Evolutionary conservation across 768 basidiomycete species (phyloP).

Genomic region (Phanerochaete carnosa): DNA sequence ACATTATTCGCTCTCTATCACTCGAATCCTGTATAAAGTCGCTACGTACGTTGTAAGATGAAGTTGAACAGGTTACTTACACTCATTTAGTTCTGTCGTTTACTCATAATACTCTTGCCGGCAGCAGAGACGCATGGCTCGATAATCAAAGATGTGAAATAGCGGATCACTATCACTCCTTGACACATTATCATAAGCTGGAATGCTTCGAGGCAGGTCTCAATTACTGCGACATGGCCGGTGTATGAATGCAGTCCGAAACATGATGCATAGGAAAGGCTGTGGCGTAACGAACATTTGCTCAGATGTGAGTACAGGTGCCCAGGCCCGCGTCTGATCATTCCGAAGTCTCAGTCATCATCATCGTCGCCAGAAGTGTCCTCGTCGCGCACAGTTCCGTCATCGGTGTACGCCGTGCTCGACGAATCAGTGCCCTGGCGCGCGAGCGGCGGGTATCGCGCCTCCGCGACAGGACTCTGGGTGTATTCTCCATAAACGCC

Average conservation of each 20-base stretch:
- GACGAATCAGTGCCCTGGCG: not conserved
- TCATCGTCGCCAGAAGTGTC: not conserved
- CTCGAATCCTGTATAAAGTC: conserved; percentile 2
- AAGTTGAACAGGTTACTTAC: conserved; percentile 7
- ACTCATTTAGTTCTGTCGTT: conserved; percentile 9
- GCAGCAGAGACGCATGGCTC: not conserved
- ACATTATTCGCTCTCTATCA: not conserved
- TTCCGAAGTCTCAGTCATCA: not conserved
- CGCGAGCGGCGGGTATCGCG: not conserved
- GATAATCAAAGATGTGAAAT: not conserved
- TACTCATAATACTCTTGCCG: not conserved
- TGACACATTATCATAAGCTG: not conserved
- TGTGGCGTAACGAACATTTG: too few species aligned
- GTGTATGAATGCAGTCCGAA: too few species aligned
- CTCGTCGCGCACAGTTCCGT: not conserved
- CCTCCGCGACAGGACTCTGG: not conserved
- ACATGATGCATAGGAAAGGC: too few species aligned
- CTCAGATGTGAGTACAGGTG: too few species aligned
- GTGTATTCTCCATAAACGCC: not conserved
- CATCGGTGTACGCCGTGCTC: not conserved
- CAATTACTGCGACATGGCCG: not conserved
- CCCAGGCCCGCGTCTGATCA: too few species aligned
- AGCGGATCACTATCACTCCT: not conserved
- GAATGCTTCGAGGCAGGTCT: not conserved
- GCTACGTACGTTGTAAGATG: conserved; percentile 10